phyloP scores from a whole-genome alignment of 225 moss, liverwort and hornwort genomes.

The Bryum argenteum region DNA sequence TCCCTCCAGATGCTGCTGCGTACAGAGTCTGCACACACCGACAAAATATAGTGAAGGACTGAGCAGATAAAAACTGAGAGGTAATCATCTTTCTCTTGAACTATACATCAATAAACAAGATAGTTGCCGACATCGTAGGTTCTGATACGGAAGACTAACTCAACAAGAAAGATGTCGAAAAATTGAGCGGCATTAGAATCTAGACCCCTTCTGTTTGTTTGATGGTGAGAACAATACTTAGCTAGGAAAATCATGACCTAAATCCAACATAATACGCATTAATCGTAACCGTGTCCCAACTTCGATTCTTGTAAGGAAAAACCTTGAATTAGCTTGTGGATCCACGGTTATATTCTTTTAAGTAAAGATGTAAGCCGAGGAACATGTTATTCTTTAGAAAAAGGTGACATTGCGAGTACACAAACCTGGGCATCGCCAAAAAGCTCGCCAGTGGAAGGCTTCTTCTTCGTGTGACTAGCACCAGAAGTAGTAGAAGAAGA shows the following conservation, averaged over 20 bases:
- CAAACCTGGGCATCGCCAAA: conserved; percentile 43
- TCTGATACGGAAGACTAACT: too few species aligned
- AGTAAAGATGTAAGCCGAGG: too few species aligned
- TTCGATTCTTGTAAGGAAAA: background rate
- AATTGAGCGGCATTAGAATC: background rate
- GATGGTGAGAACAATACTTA: background rate
- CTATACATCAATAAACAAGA: background rate
- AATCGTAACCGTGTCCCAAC: background rate
- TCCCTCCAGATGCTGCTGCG: conserved; percentile 46
- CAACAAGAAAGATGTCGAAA: background rate
- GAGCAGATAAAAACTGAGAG: background rate
- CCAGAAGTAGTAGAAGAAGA: background rate
- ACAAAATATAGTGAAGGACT: conserved; percentile 10
- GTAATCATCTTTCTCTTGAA: background rate
- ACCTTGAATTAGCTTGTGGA: background rate
- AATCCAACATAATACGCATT: background rate
- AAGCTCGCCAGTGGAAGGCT: conserved; percentile 45
- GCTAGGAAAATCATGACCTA: background rate
- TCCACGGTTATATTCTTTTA: too few species aligned
- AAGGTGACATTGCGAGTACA: background rate
- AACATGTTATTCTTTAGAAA: background rate
- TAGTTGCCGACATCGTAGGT: too few species aligned
- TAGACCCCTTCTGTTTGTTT: background rate
- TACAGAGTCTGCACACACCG: conserved; percentile 36
- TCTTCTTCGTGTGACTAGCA: conserved; percentile 32